Evolutionary conservation across 2,329 filamentous ascomycete genomes (phyloP).

Genomic region (Elsinoe ampelina): DNA sequence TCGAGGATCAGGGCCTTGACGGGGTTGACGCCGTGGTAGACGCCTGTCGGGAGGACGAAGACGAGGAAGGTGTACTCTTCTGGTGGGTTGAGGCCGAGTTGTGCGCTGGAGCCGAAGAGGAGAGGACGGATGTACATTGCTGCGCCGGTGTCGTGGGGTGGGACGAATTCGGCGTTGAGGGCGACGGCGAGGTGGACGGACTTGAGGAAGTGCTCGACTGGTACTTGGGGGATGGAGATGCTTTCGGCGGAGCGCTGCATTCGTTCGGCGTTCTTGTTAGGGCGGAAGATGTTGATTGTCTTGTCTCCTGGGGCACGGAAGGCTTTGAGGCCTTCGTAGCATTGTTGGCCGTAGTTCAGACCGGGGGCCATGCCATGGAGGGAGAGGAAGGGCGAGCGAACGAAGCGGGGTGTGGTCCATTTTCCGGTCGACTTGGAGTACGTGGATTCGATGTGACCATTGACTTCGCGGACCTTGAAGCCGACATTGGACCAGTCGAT

Average conservation of each 20-base stretch:
- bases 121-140: constrained; percentile 30
- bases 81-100: constrained; percentile 22
- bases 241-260: constrained; percentile 22
- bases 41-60: constrained; percentile 23
- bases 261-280: constrained; percentile 24
- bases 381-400: constrained; percentile 72
- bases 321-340: constrained; percentile 67
- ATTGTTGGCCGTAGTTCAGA: constrained; percentile 95
- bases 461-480: constrained; percentile 75
- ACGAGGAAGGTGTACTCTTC: constrained; percentile 26
- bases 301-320: constrained; percentile 13
- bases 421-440: constrained; percentile 64
- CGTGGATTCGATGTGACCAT: constrained; percentile 84
- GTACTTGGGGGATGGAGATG: constrained; percentile 27
- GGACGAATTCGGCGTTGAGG: constrained; percentile 23
- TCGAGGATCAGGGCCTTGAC: constrained; percentile 27
- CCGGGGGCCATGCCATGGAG: constrained; percentile 93
- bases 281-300: constrained; percentile 28
- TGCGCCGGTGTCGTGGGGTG: constrained; percentile 23
- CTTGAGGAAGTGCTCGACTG: constrained; percentile 24
- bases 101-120: constrained; percentile 24
- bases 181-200: constrained; percentile 22
- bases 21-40: constrained; percentile 23
- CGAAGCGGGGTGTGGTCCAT: constrained; percentile 72
- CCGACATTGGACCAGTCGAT: constrained; percentile 94